Evolutionary conservation across 306 rosid genomes (phyloP).

Genomic region (Rosa rugosa): DNA sequence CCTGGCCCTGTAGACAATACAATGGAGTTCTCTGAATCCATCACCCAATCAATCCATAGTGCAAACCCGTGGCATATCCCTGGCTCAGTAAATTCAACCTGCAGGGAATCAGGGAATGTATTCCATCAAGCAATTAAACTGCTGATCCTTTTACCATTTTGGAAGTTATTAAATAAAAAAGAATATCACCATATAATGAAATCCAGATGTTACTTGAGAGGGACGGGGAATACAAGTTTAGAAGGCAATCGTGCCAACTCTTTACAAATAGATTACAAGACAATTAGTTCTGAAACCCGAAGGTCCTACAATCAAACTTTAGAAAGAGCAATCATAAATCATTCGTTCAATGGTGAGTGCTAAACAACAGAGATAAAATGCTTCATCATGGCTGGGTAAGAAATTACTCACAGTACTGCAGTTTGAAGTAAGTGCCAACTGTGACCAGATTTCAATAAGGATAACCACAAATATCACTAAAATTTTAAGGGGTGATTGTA

Average conservation of each 20-base stretch:
- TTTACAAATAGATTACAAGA: background rate
- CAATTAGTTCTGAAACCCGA: background rate
- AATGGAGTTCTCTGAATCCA: slow-evolving; percentile 62
- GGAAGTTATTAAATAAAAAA: background rate
- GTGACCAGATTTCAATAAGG: background rate
- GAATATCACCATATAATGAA: background rate
- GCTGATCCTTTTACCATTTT: background rate
- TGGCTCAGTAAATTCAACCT: slow-evolving; percentile 57
- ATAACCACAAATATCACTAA: background rate
- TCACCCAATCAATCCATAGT: slow-evolving; percentile 90
- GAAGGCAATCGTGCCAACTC: background rate
- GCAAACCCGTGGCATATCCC: slow-evolving; percentile 87
- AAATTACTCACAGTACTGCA: background rate
- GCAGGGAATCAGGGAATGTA: slow-evolving; percentile 27
- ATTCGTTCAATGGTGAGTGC: background rate
- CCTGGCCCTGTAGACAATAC: slow-evolving; percentile 89
- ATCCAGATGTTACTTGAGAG: background rate
- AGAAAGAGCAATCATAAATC: background rate
- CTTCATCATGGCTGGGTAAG: background rate
- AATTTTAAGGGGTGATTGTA: slow-evolving; percentile 10
- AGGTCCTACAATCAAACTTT: background rate
- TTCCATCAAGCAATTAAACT: slow-evolving; percentile 18
- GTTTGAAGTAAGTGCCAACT: background rate
- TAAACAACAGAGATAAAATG: background rate
- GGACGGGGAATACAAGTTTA: background rate